Evolutionary conservation across 2,329 filamentous ascomycete genomes (phyloP).

Genomic region (Talaromyces sp.): DNA sequence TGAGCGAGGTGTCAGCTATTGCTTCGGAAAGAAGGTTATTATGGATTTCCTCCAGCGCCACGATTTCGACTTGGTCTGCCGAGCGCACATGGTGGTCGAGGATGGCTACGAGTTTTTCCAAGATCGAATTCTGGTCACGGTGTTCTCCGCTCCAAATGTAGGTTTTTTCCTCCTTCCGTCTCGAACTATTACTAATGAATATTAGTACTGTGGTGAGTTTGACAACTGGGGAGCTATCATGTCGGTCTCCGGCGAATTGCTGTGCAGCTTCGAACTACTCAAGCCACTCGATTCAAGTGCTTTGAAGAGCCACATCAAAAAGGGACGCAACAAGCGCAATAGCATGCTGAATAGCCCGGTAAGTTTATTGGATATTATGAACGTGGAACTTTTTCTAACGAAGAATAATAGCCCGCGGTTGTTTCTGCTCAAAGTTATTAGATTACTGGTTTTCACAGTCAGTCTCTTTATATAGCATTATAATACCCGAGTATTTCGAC

Average conservation of each 20-base stretch:
- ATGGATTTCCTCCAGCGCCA: slow-evolving; percentile 91
- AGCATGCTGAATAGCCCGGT: slow-evolving; percentile 95
- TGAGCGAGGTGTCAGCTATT: slow-evolving; percentile 94
- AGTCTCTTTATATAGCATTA: slow-evolving; percentile 5
- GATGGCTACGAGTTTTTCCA: slow-evolving; percentile 99
- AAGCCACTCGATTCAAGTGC: slow-evolving; percentile 95
- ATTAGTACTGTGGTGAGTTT: slow-evolving; percentile 93
- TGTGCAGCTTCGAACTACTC: slow-evolving; percentile 94
- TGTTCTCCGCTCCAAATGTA: slow-evolving; percentile 96
- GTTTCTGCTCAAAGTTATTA: slow-evolving; percentile 44
- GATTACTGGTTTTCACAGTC: slow-evolving; percentile 6
- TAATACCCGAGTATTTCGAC: slow-evolving; percentile 4
- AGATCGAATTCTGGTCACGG: slow-evolving; percentile 88
- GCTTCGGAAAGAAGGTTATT: slow-evolving; percentile 97
- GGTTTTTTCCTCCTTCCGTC: slow-evolving; percentile 37
- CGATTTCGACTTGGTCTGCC: slow-evolving; percentile 95
- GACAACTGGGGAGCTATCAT: slow-evolving; percentile 99
- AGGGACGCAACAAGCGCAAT: slow-evolving; percentile 88
- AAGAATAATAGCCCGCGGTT: slow-evolving; percentile 35
- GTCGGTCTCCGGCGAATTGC: slow-evolving; percentile 88
- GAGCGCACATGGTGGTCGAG: slow-evolving; percentile 98
- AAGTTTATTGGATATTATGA: slow-evolving; percentile 43
- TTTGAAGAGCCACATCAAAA: slow-evolving; percentile 98
- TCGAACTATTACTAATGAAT: slow-evolving; percentile 20
- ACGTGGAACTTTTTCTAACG: slow-evolving; percentile 12